These are phyloP conservation scores for Teunomyces atbi DNA, from an alignment of 805 yeast species.

Conservation along the genomic window DNA sequence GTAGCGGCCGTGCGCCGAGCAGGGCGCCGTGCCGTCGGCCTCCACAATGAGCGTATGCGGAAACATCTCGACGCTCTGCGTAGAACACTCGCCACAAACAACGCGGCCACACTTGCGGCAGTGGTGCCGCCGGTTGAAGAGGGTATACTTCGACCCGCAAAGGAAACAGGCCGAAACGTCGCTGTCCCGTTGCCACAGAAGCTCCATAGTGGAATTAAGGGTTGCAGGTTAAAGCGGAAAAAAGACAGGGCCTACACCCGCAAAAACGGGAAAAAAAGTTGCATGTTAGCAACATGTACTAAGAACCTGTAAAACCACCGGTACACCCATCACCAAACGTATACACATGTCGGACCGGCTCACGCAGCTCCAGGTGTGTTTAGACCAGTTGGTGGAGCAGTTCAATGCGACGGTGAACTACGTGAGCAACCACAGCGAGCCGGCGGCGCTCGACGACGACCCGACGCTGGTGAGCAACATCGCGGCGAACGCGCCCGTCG, in stretches of 20 bases:
- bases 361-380: slow-evolving; percentile 84
- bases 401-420: slow-evolving; percentile 76
- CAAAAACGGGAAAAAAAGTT: no score
- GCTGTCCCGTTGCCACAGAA: slow-evolving; percentile 69
- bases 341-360: slow-evolving; percentile 90
- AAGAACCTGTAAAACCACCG: no score
- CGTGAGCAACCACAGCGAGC: slow-evolving; percentile 45
- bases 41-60: slow-evolving; percentile 17
- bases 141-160: slow-evolving; percentile 52
- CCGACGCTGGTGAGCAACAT: slow-evolving; percentile 47
- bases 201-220: slow-evolving; percentile 5
- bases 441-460: slow-evolving; percentile 56
- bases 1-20: slow-evolving; percentile 32
- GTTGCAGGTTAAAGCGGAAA: no score
- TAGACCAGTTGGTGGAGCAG: slow-evolving; percentile 80
- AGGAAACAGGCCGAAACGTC: slow-evolving; percentile 51
- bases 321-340: no score
- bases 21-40: slow-evolving; percentile 13
- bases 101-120: slow-evolving; percentile 81
- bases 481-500: slow-evolving; percentile 4
- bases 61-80: slow-evolving; percentile 38
- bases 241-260: no score
- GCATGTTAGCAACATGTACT: no score
- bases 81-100: slow-evolving; percentile 70
- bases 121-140: slow-evolving; percentile 76